These are phyloP conservation scores for Lepidium africanum DNA, from an alignment of 345 rosid genomes.

Conservation along the genomic window DNA sequence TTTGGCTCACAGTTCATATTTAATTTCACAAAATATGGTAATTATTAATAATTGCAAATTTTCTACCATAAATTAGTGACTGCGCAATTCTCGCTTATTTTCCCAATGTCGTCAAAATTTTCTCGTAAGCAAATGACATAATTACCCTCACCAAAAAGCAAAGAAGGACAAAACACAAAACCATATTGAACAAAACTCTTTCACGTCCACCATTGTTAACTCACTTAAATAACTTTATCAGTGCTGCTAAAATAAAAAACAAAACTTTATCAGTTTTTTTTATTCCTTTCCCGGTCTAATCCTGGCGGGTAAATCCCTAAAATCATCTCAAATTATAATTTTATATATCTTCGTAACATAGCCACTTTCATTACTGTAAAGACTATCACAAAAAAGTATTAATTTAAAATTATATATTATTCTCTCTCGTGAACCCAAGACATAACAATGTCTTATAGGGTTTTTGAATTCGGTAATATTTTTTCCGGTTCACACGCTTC, in stretches of 20 bases:
- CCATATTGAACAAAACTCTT: slow-evolving; percentile 33
- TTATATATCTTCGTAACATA: not conserved
- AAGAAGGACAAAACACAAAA: slow-evolving; percentile 8
- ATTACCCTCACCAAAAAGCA: not conserved
- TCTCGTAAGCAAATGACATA: not conserved
- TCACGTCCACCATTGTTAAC: slow-evolving; percentile 49
- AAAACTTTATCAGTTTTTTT: not conserved
- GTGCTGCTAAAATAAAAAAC: no score
- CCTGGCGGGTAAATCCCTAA: slow-evolving; percentile 48
- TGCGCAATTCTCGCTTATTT: slow-evolving; percentile 13
- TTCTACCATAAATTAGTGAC: no score
- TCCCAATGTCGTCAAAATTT: not conserved
- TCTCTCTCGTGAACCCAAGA: slow-evolving; percentile 10
- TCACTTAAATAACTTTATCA: not conserved
- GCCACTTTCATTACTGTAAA: slow-evolving; percentile 19
- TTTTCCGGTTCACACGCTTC: slow-evolving; percentile 26
- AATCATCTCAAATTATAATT: no score
- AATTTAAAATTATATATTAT: not conserved
- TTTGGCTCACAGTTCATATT: no score
- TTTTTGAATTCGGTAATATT: not conserved
- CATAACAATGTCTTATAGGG: not conserved
- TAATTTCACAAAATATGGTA: no score
- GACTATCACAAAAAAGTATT: slow-evolving; percentile 14
- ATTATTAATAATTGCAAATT: no score
- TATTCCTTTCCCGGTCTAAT: slow-evolving; percentile 16